Conservation (phyloP, 202 grass and related monocot genomes). For the Elaeis oleifera region DNA sequence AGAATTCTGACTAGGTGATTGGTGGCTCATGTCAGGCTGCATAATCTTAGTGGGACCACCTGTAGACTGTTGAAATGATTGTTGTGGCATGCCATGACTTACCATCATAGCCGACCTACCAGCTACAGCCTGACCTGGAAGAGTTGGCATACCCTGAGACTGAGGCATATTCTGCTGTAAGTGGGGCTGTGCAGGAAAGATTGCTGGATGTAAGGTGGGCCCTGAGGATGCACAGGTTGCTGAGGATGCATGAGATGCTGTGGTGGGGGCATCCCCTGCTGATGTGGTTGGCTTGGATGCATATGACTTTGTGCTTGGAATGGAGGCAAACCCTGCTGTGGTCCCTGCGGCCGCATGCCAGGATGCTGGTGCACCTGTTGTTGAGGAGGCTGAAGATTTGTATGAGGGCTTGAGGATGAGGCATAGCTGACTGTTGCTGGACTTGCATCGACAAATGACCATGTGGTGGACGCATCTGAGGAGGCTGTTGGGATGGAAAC, state of each 20-base stretch:
- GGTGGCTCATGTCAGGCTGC: conserved; percentile 25
- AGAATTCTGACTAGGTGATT: conserved; percentile 6
- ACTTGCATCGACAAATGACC: conserved; percentile 33
- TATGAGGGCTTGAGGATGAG: conserved; percentile 33
- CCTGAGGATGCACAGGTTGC: conserved; percentile 31
- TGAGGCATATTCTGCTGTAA: conserved; percentile 15
- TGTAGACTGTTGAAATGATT: conserved; percentile 49
- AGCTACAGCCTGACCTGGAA: conserved; percentile 37
- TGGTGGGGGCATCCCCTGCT: conserved; percentile 40
- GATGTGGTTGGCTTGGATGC: conserved; percentile 43
- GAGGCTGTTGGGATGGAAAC: conserved; percentile 35
- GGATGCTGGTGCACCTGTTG: conserved; percentile 39
- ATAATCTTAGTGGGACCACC: conserved; percentile 19
- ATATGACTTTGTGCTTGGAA: conserved; percentile 26
- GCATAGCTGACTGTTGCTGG: conserved; percentile 37
- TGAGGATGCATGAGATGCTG: conserved; percentile 44
- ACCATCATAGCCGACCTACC: conserved; percentile 17
- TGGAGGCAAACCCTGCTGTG: conserved; percentile 38
- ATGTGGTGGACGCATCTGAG: conserved; percentile 31
- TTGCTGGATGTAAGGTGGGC: conserved; percentile 40
- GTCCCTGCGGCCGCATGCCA: conserved; percentile 35
- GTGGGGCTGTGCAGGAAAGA: conserved; percentile 7
- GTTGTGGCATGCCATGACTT: conserved; percentile 30
- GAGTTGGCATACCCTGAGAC: conserved; percentile 8
- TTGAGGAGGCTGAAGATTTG: conserved; percentile 23